Evolutionary conservation across 169 alveolate species (phyloP).

Genomic region (Eimeria brunetti): DNA sequence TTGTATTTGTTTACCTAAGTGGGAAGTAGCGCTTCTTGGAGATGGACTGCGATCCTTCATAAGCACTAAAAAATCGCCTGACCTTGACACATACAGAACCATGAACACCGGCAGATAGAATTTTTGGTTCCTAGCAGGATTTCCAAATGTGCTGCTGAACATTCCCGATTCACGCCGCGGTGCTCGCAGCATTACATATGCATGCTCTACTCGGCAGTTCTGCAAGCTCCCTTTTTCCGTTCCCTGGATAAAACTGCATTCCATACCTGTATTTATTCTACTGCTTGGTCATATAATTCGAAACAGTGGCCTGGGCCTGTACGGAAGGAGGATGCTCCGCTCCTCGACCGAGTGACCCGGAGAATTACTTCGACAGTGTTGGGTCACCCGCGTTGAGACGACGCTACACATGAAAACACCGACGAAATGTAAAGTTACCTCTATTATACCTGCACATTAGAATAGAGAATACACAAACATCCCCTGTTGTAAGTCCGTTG

Average conservation of each 20-base stretch:
- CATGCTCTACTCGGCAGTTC: background rate
- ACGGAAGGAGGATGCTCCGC: background rate
- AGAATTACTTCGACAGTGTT: background rate
- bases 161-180: background rate
- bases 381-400: background rate
- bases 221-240: background rate
- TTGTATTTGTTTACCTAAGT: background rate
- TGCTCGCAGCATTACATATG: background rate
- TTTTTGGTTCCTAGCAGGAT: background rate
- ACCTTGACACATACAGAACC: background rate
- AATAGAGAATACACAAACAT: background rate
- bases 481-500: background rate
- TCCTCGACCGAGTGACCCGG: background rate
- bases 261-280: too few relatives aligned
- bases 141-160: background rate
- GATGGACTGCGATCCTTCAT: background rate
- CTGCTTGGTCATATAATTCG: background rate
- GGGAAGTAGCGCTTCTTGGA: background rate
- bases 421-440: background rate
- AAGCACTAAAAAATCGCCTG: background rate
- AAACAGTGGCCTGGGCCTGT: background rate
- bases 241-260: background rate
- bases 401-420: background rate
- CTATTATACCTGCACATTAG: background rate
- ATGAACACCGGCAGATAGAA: background rate